phyloP scores from a whole-genome alignment of 345 rosid species.

The Limnanthes douglasii region DNA sequence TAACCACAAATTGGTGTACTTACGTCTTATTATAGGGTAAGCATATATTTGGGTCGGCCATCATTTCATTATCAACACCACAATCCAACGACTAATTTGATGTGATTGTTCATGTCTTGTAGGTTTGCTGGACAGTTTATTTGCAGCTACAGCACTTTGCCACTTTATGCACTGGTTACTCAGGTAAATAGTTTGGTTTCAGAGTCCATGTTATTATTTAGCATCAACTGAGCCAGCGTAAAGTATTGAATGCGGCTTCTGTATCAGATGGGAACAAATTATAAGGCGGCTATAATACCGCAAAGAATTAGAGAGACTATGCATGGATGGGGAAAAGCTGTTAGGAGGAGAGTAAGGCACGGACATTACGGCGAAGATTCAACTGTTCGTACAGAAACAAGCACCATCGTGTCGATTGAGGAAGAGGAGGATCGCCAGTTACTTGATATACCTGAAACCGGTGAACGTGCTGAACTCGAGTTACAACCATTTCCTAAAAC shows the following conservation, averaged over 20 bases:
- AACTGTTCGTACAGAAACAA: slow-evolving; percentile 63
- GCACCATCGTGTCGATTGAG: slow-evolving; percentile 65
- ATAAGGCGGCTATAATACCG: slow-evolving; percentile 78
- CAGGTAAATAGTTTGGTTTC: slow-evolving; percentile 63
- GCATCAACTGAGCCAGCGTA: no score
- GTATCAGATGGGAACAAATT: slow-evolving; percentile 89
- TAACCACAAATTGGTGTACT: slow-evolving; percentile 54
- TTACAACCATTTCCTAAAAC: slow-evolving; percentile 17
- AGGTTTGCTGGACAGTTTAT: slow-evolving; percentile 83
- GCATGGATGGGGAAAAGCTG: slow-evolving; percentile 80
- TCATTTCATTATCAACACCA: no score
- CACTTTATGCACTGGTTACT: slow-evolving; percentile 84
- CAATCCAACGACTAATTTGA: no score
- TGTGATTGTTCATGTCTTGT: slow-evolving; percentile 1
- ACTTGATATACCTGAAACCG: slow-evolving; percentile 31
- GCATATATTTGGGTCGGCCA: slow-evolving; percentile 1
- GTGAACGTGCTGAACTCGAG: slow-evolving; percentile 25
- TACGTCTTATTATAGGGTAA: slow-evolving; percentile 75
- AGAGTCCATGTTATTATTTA: no score
- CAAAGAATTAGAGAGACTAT: slow-evolving; percentile 71
- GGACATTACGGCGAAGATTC: slow-evolving; percentile 38
- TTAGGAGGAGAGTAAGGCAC: slow-evolving; percentile 63
- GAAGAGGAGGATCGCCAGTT: slow-evolving; percentile 52
- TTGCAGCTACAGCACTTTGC: slow-evolving; percentile 95
- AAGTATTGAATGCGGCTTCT: not conserved